Evolutionary conservation across 78 protist species (phyloP), one percentile per base, ranked within the genome.

Genomic region (Salpingoeca rosetta): DNA sequence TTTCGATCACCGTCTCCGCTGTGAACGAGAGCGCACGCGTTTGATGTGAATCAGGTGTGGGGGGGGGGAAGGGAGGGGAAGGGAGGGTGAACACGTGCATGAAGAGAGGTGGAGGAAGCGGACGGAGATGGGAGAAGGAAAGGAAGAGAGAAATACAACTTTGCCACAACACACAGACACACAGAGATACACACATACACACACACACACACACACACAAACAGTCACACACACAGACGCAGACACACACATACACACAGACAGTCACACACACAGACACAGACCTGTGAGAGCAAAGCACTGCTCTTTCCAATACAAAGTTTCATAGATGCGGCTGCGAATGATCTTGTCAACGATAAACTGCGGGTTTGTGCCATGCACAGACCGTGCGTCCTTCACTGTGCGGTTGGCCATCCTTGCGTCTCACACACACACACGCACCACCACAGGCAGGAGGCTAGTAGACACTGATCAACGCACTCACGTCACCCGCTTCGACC

Each of bases 221-320:
- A 25, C 37, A 40, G n/a, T n/a, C n/a, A n/a, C n/a, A 51, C 36
- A 7, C 37, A n/a, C 10, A 10, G 22, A 26, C 22, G 10, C 65
- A n/a, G 41, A 17, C 36, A 81, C 36, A 24, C 36, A 12, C 36
- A 56, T 56, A 22, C 65, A 56, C 10, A 27, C n/a, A 17, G 12
- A 74, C n/a, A 11, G 17, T n/a, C n/a, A n/a, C n/a, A n/a, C n/a
- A n/a, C n/a, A n/a, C n/a, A n/a, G 39, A 51, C 7, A 0, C 87
- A 3, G 65, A 89, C 93, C 93, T 11, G 88, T 88, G 38, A 97
- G 91, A 31, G 93, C 99, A 51, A 97, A 96, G 88, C 98, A 97
- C 44, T 96, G 94, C 80, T 97, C 98, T 85, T 97, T 97, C 99
- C 98, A 97, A 84, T 94, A 97, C 0, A 79, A 82, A 31, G 87